Base-by-base conservation (phyloP, 2,329 filamentous ascomycete species). In the Neopestalotiopsis rosae region DNA sequence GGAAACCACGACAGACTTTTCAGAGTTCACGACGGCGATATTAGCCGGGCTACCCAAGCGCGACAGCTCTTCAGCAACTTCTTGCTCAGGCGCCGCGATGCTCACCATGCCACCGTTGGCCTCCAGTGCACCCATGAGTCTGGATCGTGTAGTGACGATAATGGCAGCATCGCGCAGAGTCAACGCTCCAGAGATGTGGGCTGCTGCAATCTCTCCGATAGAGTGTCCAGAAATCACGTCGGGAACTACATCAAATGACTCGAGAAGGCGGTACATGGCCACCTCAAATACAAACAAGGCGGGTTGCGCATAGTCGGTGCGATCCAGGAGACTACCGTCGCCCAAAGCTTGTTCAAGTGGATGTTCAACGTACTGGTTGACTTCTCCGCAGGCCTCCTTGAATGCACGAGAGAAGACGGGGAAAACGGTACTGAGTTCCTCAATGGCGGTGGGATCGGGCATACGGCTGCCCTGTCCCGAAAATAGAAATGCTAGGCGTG, bases 401-500 rank as follows among this genome's bases (percentile, higher is more conserved):
- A 65, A 65, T 32, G 62, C 62, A 20, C 3, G 62, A 24, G 62
- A 65, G 63, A 79, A 79, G 1, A 74, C 57, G 0, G 72, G 72
- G 42, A 71, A 75, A 0, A 49, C 42, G 1, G 66, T 40, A 42
- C 62, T 70, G 12, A 80, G 64, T 9, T 74, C 72, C 40, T 68
- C 71, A 10, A 65, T n/a, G n/a, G 40, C 62, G 6, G 76, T 74
- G 74, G 79, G 78, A 6, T 73, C 73, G 0, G 70, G 68, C 32
- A 69, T 72, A 52, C 77, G 76, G 58, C 72, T 74, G 5, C 78
- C 78, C 68, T 80, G 78, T 0, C 78, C 78, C 0, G 77, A 76
- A 66, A 80, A 80, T 42, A 79, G 67, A 66, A 77, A 74, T 2
- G 74, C 75, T 6, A 80, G 61, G 49, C 63, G 69, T 40, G 70